A percentile compares a stretch with the other conserved stretches of the same genome.
Evolutionary conservation across 495 filamentous ascomycete species (phyloP).

Genomic region (Recurvomyces mirabilis): DNA sequence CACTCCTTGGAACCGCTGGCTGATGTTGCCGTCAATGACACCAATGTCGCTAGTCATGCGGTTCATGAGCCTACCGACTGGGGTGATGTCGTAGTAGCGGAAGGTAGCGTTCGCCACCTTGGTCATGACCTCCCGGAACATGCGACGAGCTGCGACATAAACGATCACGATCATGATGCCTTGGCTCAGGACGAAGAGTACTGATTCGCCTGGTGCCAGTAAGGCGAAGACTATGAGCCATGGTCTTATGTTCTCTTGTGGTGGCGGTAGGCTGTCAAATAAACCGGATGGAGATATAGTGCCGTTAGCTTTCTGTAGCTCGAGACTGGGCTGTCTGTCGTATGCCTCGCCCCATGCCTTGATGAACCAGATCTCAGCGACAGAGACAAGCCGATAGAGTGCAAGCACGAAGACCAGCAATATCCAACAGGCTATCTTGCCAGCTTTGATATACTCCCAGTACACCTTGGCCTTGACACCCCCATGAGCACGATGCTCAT

Average conservation of each 20-base stretch:
- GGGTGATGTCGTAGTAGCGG: slow-evolving; percentile 77
- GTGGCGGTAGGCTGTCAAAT: slow-evolving; percentile 51
- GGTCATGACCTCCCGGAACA: slow-evolving; percentile 58
- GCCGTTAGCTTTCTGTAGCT: slow-evolving; percentile 21
- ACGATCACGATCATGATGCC: slow-evolving; percentile 56
- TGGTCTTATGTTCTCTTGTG: slow-evolving; percentile 53
- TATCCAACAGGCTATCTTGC: slow-evolving; percentile 60
- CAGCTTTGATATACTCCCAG: slow-evolving; percentile 72
- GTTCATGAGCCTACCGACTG: slow-evolving; percentile 77
- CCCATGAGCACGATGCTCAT: slow-evolving; percentile 64
- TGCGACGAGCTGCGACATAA: slow-evolving; percentile 58
- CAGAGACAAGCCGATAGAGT: slow-evolving; percentile 46
- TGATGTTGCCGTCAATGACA: slow-evolving; percentile 69
- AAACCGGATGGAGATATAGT: slow-evolving; percentile 24
- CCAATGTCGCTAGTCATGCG: slow-evolving; percentile 75
- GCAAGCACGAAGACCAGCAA: slow-evolving; percentile 46
- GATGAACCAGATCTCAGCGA: slow-evolving; percentile 66
- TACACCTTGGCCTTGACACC: slow-evolving; percentile 65
- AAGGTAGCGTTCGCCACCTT: slow-evolving; percentile 68
- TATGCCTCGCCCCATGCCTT: slow-evolving; percentile 80
- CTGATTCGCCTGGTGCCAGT: slow-evolving; percentile 47
- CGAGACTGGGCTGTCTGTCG: slow-evolving; percentile 5
- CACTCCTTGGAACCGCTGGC: slow-evolving; percentile 52
- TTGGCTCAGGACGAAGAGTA: slow-evolving; percentile 43
- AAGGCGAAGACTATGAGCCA: slow-evolving; percentile 61